These are phyloP conservation scores for Stachybotrys echinatus DNA, from an alignment of 2,329 filamentous ascomycete species.

Conservation along the genomic window DNA sequence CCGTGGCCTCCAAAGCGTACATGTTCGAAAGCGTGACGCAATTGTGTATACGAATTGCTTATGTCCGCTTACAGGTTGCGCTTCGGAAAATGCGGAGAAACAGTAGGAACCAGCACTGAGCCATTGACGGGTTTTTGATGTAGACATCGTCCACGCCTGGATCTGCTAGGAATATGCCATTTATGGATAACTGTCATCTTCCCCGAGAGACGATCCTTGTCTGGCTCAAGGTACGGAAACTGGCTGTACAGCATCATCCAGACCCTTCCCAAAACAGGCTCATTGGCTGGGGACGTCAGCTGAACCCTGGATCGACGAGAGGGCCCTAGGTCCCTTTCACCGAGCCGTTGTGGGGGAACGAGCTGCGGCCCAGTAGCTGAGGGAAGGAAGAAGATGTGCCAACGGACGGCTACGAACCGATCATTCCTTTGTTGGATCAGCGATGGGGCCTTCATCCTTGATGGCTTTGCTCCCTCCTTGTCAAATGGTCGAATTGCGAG, in stretches of 20 bases:
- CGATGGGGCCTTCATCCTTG: neutral
- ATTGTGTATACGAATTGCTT: neutral
- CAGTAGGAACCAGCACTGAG: too few species aligned
- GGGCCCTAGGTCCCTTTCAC: neutral
- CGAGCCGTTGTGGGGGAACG: neutral
- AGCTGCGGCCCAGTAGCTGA: neutral
- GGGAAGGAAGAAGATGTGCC: too few species aligned
- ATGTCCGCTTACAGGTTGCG: too few species aligned
- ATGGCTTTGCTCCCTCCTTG: neutral
- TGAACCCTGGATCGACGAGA: neutral
- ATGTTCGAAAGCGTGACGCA: neutral
- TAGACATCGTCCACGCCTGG: too few species aligned
- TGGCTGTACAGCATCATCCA: too few species aligned
- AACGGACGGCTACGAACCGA: neutral
- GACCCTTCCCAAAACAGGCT: neutral
- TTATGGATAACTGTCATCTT: too few species aligned
- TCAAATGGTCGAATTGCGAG: neutral
- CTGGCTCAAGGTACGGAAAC: neutral
- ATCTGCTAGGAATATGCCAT: too few species aligned
- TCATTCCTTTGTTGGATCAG: neutral
- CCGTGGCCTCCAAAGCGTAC: neutral
- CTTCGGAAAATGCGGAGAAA: too few species aligned
- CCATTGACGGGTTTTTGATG: too few species aligned
- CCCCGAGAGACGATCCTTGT: neutral
- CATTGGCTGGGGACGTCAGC: neutral